phyloP scores from a whole-genome alignment of 192 early-diverging fungal species.

The Backusella luteola region DNA sequence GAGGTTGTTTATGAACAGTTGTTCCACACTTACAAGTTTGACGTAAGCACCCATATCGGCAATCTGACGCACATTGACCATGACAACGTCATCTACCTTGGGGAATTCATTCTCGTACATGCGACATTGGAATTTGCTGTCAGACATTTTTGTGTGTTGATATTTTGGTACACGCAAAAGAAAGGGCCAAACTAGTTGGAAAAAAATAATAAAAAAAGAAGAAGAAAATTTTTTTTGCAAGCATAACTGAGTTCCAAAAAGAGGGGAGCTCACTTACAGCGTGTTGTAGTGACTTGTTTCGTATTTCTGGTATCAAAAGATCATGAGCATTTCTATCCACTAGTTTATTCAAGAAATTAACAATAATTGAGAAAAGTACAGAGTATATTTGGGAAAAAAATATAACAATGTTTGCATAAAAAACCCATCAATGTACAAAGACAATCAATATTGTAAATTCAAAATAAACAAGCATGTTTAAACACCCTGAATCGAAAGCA shows the following conservation, averaged over 20 bases:
- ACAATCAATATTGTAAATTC: no score
- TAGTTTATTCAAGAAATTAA: no score
- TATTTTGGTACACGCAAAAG: not conserved
- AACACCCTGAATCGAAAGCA: no score
- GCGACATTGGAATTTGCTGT: conserved; percentile 65
- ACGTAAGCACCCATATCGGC: conserved; percentile 97
- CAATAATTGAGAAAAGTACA: no score
- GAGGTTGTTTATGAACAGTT: not conserved
- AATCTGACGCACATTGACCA: conserved; percentile 96
- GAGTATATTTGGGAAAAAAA: no score
- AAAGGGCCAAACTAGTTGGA: not conserved
- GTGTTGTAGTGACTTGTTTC: not conserved
- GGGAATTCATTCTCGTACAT: conserved; percentile 96
- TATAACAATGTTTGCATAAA: no score
- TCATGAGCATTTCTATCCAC: no score
- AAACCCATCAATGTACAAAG: no score
- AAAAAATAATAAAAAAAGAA: not conserved
- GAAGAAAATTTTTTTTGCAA: conserved; percentile 1
- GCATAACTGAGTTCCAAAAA: not conserved
- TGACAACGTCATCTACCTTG: conserved; percentile 91
- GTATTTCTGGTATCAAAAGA: not conserved
- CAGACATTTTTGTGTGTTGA: not conserved
- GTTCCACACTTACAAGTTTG: conserved; percentile 57
- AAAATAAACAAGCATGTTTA: no score
- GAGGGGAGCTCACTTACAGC: not conserved